phyloP scores from a whole-genome alignment of 257 asterid genomes.

The Solanum rostratum region DNA sequence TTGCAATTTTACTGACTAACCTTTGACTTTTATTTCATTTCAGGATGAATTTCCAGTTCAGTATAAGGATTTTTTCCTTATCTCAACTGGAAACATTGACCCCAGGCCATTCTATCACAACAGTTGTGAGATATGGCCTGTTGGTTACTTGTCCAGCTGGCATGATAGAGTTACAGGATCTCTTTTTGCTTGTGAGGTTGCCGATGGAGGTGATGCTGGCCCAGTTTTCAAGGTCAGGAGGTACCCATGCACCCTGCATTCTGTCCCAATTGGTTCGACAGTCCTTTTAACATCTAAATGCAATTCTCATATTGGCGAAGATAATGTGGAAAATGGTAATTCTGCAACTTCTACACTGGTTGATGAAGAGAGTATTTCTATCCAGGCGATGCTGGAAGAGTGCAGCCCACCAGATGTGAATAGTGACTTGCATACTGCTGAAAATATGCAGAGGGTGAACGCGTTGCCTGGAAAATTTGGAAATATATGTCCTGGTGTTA shows the following conservation, averaged over 20 bases:
- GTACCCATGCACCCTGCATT: slow-evolving; percentile 63
- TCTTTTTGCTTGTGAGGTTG: slow-evolving; percentile 64
- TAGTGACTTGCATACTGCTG: slow-evolving; percentile 20
- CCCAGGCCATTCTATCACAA: slow-evolving; percentile 63
- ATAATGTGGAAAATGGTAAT: slow-evolving; percentile 21
- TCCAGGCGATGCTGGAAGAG: slow-evolving; percentile 58
- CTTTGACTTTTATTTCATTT: slow-evolving; percentile 15
- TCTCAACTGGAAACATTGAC: slow-evolving; percentile 71
- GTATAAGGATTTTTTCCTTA: slow-evolving; percentile 71
- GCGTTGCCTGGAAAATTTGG: slow-evolving; percentile 20
- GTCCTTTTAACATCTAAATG: slow-evolving; percentile 36
- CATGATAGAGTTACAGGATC: slow-evolving; percentile 91
- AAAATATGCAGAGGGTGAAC: slow-evolving; percentile 24
- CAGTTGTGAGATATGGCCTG: slow-evolving; percentile 69
- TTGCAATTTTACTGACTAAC: background rate
- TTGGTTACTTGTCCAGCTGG: slow-evolving; percentile 89
- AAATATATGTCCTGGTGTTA: slow-evolving; percentile 10
- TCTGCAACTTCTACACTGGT: slow-evolving; percentile 20
- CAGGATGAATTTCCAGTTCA: slow-evolving; percentile 88
- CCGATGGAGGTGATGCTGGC: slow-evolving; percentile 83
- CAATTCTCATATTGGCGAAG: slow-evolving; percentile 25
- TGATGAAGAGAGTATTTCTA: slow-evolving; percentile 60
- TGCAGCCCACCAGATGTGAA: slow-evolving; percentile 56
- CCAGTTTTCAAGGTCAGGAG: slow-evolving; percentile 66
- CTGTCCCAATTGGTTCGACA: slow-evolving; percentile 53